These are phyloP conservation scores for Triangularia setosa DNA, from an alignment of 2,329 filamentous ascomycete species.

Conservation along the genomic window DNA sequence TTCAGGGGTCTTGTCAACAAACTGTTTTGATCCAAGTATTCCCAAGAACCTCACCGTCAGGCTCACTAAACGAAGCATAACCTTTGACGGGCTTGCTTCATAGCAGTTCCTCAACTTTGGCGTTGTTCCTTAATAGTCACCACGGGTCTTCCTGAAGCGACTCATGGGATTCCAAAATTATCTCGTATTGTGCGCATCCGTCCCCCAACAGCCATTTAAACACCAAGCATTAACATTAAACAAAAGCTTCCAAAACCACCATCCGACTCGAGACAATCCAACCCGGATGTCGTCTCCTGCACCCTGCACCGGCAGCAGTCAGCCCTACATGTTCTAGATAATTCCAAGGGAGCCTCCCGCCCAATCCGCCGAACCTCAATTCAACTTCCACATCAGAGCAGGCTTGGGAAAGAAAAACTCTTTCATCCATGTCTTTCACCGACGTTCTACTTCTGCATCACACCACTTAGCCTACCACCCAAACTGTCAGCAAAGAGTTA, in stretches of 20 bases:
- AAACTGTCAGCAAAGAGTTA: not conserved
- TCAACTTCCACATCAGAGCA: not conserved
- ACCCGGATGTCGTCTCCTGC: not conserved
- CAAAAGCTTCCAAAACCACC: not conserved
- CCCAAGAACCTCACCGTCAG: not conserved
- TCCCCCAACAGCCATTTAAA: not conserved
- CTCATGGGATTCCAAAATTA: not conserved
- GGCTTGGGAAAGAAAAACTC: not conserved
- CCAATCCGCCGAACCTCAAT: not conserved
- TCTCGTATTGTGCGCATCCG: not conserved
- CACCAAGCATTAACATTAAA: not conserved
- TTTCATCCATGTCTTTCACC: not conserved
- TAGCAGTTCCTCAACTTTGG: not conserved
- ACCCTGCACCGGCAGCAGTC: not conserved
- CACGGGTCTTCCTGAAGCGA: not conserved
- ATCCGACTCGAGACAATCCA: not conserved
- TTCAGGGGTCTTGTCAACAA: not conserved
- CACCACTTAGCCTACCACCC: not conserved
- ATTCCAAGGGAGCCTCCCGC: not conserved
- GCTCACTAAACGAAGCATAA: not conserved
- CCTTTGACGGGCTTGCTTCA: not conserved
- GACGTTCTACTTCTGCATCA: not conserved
- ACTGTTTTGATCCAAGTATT: not conserved
- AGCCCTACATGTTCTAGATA: not conserved
- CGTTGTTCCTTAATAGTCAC: not conserved